Conservation (phyloP, 2,329 filamentous ascomycete genomes). For the Nigrospora osmanthi region DNA sequence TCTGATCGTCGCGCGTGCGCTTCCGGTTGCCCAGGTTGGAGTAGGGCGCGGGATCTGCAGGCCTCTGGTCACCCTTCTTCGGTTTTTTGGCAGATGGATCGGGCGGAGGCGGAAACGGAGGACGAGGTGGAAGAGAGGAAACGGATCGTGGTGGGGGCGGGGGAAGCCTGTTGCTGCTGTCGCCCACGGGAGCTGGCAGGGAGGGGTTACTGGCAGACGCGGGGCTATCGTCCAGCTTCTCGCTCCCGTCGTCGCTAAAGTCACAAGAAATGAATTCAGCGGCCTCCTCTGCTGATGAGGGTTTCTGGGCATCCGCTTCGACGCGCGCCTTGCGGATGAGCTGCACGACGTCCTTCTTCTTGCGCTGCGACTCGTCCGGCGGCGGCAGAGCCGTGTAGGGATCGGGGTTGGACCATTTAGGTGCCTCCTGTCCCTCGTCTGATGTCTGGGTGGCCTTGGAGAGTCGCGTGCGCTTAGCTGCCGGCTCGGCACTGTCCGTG, state of each 20-base stretch:
- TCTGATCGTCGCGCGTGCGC: constrained; percentile 62
- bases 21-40: constrained; percentile 59
- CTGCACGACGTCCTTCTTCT: constrained; percentile 82
- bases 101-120: no score
- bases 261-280: constrained; percentile 90
- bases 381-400: constrained; percentile 85
- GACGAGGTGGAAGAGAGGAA: no score
- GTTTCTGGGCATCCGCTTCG: constrained; percentile 39
- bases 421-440: constrained; percentile 37
- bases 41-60: constrained; percentile 27
- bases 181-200: not conserved
- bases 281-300: constrained; percentile 45
- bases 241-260: constrained; percentile 49
- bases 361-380: constrained; percentile 61
- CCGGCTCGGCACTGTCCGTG: constrained; percentile 31
- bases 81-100: not conserved
- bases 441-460: constrained; percentile 17
- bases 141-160: no score
- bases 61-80: constrained; percentile 6
- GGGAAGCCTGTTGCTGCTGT: no score
- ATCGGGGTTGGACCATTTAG: constrained; percentile 94
- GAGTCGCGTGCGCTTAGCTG: constrained; percentile 32
- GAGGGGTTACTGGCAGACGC: no score
- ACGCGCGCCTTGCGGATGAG: constrained; percentile 85
- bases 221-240: constrained; percentile 12